A percentile compares a stretch with the other conserved stretches of the same genome.
These are phyloP conservation scores for Suillus subalutaceus DNA, from an alignment of 768 basidiomycete species.

Conservation along the genomic window DNA sequence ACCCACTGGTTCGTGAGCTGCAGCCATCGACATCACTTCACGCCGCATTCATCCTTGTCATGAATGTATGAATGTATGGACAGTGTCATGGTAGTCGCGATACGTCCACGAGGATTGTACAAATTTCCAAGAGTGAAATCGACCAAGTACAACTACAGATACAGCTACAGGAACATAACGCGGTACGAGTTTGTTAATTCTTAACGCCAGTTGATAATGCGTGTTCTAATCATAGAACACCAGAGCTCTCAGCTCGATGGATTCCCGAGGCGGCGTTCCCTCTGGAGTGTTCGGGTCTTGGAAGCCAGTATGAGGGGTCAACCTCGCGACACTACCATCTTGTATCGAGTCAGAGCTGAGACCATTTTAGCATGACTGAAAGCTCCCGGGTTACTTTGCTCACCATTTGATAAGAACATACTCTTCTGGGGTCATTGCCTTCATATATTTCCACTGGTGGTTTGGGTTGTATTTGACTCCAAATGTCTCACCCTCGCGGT, in stretches of 20 bases:
- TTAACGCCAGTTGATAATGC: background rate
- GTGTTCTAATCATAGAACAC: background rate
- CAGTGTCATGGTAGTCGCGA: background rate
- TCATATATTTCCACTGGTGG: slow-evolving; percentile 50
- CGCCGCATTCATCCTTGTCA: background rate
- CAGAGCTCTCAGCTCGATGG: slow-evolving; percentile 37
- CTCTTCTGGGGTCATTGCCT: slow-evolving; percentile 48
- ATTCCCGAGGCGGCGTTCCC: slow-evolving; percentile 35
- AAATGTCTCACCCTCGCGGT: slow-evolving; percentile 48
- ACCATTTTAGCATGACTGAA: background rate
- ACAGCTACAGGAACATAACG: background rate
- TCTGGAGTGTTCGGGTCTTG: slow-evolving; percentile 38
- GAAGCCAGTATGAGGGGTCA: slow-evolving; percentile 39
- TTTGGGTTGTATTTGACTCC: slow-evolving; percentile 39
- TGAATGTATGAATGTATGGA: background rate
- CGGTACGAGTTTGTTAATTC: background rate
- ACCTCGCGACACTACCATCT: slow-evolving; percentile 36
- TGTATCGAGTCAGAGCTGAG: slow-evolving; percentile 37
- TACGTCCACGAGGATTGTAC: background rate
- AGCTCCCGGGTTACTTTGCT: slow-evolving; percentile 9
- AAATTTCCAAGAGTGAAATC: background rate
- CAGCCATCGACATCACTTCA: background rate
- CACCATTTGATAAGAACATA: slow-evolving; percentile 52
- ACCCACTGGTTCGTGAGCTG: too few species aligned
- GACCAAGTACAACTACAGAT: background rate